Evolutionary conservation across 139 green algal genomes (phyloP), one percentile per base, ranked within the genome.

Genomic region (Chlamydomonas sphaeroides): DNA sequence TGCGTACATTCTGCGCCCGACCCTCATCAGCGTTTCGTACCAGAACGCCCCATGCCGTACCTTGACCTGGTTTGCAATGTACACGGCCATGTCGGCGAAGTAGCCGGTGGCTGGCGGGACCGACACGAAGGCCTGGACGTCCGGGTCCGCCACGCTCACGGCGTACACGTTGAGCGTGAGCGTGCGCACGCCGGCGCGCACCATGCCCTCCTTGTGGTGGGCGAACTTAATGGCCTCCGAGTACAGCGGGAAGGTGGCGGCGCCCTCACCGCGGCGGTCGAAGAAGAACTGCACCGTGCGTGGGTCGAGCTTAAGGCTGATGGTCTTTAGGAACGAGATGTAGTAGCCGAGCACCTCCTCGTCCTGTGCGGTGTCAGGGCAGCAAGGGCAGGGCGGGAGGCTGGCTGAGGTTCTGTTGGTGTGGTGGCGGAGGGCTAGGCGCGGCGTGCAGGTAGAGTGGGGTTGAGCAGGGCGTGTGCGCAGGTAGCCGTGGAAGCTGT

Each of bases 261-360:
- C 10, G 23, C 36, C 33, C 32, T 79, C 78, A 25, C 68, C 33
- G 33, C 76, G 56, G 33, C 76, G 56, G 36, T 93, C 69, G 65
- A 98, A 93, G 91, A 99, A 99, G 88, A 98, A 98, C 81, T 98
- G 93, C 17, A 99, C 92, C 0, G 96, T 99, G 25, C 62, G 45
- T 26, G 78, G 72, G 82, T 96, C 97, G 32, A 99, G 94, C 79
- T 97, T 98, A 6, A 99, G 86, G 79, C 86, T 94, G 66, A 99
- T 97, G 49, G 95, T 95, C 84, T 99, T 99, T 32, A 99, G 91
- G 76, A 99, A 96, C 39, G 95, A 97, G 68, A 99, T 97, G 89
- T 98, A 99, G 89, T 97, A 98, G 45, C 94, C 97, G 67, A 98
- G 90, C 63, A 99, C 86, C 87, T 99, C 97, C 62, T 99, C 97